Base-by-base conservation (phyloP, 1,284 basidiomycete genomes). In the Violaceomyces palustris region DNA sequence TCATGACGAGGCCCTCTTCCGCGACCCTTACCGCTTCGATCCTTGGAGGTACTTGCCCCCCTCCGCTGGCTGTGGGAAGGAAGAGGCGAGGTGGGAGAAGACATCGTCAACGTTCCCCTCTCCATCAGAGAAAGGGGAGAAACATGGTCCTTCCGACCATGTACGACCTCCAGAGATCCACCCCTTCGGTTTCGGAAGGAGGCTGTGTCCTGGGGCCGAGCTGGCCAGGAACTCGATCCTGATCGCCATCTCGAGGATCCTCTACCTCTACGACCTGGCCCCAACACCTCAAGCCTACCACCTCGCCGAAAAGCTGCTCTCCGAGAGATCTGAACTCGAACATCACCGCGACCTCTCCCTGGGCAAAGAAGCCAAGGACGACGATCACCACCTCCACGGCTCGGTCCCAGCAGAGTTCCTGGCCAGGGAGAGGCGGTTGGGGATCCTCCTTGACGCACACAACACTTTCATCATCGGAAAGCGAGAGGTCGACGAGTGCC, bases 161-260 rank as follows among this genome's bases (percentile, higher is more conserved):
- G 27, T n/a, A 4, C 25, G 28, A 3, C 28, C 37, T 11, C 25
- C 24, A 5, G 17, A 10, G 9, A 23, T 15, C 6, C 37, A 39
- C 26, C 26, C 37, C 3, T 39, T 39, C 27, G 37, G 37, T 4
- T 39, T 39, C 28, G 37, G 37, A 6, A n/a, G 37, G 23, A 25
- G 37, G 12, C 19, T 24, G 12, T 39, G 37, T 29, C 37, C 37
- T 21, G 37, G 37, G 6, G 10, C 24, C 15, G 37, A 24, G 11
- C 37, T 39, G n/a, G 37, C 37, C 6, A 4, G 9, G 10, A 22
- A 39, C 28, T 39, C 37, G 11, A 17, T 39, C 8, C 30, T 5
- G 9, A 39, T 39, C 6, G 6, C 37, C 22, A 10, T 36, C 18
- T 8, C 11, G 12, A 14, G 21, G 11, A 22, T 10, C 21, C 7